Percentiles rank a stretch among this genome's conserved stretches.
These are phyloP conservation scores for Botrytis deweyae DNA, from an alignment of 2,329 filamentous ascomycete species.

Conservation along the genomic window DNA sequence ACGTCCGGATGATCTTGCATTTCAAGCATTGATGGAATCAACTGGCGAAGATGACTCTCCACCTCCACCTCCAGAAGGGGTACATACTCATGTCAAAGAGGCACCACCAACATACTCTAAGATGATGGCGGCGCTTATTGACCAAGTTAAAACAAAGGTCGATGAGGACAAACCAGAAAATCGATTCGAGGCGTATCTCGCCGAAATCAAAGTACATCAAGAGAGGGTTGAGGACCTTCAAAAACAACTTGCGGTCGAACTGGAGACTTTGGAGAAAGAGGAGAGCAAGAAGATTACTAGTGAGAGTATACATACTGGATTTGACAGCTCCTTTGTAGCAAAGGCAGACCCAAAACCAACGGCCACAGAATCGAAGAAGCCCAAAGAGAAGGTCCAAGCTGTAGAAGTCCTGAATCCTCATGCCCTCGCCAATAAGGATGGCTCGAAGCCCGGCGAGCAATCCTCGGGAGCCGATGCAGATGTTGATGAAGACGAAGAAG, in stretches of 20 bases:
- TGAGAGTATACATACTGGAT: constrained; percentile 83
- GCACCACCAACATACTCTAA: constrained; percentile 86
- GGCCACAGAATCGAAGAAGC: constrained; percentile 28
- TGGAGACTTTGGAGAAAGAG: constrained; percentile 80
- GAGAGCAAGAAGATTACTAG: constrained; percentile 91
- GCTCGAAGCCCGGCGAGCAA: constrained; percentile 43
- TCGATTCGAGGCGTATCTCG: constrained; percentile 72
- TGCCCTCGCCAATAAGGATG: constrained; percentile 44
- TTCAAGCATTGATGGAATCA: constrained; percentile 83
- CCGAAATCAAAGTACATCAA: constrained; percentile 74
- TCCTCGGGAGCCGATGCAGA: constrained; percentile 63
- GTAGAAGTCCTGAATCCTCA: constrained; percentile 77
- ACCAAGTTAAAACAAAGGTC: constrained; percentile 79
- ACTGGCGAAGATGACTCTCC: constrained; percentile 73
- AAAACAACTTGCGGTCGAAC: constrained; percentile 68
- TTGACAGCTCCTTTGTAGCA: constrained; percentile 79
- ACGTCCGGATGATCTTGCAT: constrained; percentile 76
- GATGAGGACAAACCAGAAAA: constrained; percentile 68
- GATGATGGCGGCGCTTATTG: constrained; percentile 97
- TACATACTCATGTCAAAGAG: constrained; percentile 69
- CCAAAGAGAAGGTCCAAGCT: constrained; percentile 48
- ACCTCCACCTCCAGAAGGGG: constrained; percentile 71
- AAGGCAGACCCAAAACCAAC: constrained; percentile 49
- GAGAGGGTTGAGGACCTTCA: constrained; percentile 77
- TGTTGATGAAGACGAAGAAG: constrained; percentile 58